phyloP scores from a whole-genome alignment of 2,329 filamentous ascomycete genomes.

The Colletotrichum camelliae region DNA sequence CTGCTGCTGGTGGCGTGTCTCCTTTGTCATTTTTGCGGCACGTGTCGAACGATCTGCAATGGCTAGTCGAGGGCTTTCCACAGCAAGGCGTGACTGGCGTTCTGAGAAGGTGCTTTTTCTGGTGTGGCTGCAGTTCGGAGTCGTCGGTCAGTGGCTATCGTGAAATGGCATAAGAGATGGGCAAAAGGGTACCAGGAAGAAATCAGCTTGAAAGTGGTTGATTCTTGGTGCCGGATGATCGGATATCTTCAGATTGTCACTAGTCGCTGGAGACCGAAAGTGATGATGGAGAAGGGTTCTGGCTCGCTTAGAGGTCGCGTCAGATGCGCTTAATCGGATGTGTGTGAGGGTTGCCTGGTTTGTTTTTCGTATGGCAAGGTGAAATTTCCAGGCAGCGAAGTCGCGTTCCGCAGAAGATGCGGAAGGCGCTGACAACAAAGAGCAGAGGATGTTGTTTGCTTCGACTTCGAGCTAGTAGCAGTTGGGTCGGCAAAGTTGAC shows the following conservation, averaged over 20 bases:
- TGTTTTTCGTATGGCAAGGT: background rate
- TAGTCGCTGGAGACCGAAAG: background rate
- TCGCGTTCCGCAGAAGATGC: background rate
- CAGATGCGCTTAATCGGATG: background rate
- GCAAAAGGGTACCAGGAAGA: background rate
- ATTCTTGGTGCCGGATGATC: background rate
- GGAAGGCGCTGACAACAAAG: background rate
- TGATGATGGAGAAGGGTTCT: background rate
- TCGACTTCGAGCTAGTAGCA: background rate
- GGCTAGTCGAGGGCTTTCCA: background rate
- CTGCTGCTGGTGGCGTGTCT: background rate
- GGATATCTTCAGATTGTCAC: background rate
- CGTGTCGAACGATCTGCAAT: background rate
- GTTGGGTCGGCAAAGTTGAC: background rate
- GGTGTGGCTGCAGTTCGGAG: background rate
- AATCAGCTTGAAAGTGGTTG: background rate
- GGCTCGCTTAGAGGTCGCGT: background rate
- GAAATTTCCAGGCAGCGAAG: background rate
- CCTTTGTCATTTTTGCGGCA: background rate
- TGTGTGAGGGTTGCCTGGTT: background rate
- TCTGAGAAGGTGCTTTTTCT: background rate
- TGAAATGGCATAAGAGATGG: background rate
- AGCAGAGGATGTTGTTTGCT: background rate
- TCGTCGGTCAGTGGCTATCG: background rate
- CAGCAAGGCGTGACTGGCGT: background rate